Percentiles rank a stretch among this genome's conserved stretches.
Conservation (phyloP, 768 basidiomycete genomes). For the Rhizopogon vinicolor region DNA sequence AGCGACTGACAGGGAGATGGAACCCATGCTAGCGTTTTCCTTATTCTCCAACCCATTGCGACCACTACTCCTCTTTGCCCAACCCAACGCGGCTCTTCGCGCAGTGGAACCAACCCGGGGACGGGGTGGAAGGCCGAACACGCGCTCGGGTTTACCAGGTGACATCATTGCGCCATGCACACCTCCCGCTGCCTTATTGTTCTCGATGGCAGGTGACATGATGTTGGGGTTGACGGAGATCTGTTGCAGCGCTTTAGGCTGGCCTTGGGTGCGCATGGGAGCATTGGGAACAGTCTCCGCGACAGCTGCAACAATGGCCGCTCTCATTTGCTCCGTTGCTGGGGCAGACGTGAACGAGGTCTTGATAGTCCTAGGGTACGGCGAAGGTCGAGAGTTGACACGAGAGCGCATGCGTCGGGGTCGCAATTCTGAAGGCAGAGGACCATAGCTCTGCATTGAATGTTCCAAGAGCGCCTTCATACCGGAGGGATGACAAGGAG, state of each 20-base stretch:
- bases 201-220: constrained; percentile 30
- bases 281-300: constrained; percentile 13
- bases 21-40: constrained; percentile 27
- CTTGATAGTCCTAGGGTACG: constrained; percentile 59
- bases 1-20: background rate
- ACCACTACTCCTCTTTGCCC: constrained; percentile 57
- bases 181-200: constrained; percentile 20
- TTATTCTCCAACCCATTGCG: constrained; percentile 51
- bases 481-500: constrained; percentile 55
- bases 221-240: constrained; percentile 40
- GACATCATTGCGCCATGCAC: constrained; percentile 29
- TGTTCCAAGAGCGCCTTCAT: constrained; percentile 75
- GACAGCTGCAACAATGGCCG: constrained; percentile 16
- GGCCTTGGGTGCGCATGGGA: constrained; percentile 11
- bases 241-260: constrained; percentile 35
- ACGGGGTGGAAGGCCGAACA: constrained; percentile 28
- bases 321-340: constrained; percentile 30
- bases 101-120: constrained; percentile 53
- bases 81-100: constrained; percentile 54
- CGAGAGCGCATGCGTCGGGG: constrained; percentile 59
- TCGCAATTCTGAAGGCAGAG: constrained; percentile 69
- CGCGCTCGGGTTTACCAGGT: constrained; percentile 25
- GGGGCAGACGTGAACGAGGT: constrained; percentile 36
- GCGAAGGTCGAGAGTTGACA: constrained; percentile 67
- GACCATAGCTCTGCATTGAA: constrained; percentile 65